Percentiles rank a stretch among this genome's conserved stretches.
These are phyloP conservation scores for Phytophthora pluvialis DNA, from an alignment of 352 stramenopile genomes.

Conservation along the genomic window DNA sequence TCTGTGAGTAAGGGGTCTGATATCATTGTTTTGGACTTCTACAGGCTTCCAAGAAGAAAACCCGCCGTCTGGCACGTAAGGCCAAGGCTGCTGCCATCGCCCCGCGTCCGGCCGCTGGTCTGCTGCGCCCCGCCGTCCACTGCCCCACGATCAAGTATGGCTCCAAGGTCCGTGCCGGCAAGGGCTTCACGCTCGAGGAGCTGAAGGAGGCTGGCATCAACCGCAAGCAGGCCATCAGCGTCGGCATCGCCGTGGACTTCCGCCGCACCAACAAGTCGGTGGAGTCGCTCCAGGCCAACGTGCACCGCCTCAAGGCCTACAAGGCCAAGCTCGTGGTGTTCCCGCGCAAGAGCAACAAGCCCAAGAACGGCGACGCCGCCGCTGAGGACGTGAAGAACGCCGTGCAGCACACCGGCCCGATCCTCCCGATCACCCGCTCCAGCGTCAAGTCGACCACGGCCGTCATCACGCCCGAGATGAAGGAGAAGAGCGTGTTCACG, in stretches of 20 bases:
- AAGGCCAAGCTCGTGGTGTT: conserved; percentile 99
- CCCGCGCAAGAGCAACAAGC: conserved; percentile 96
- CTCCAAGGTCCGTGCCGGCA: conserved; percentile 97
- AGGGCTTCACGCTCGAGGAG: conserved; percentile 99
- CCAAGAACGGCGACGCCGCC: conserved; percentile 94
- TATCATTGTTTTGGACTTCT: conserved; percentile 46
- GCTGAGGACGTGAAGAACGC: conserved; percentile 92
- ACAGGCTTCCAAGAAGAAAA: conserved; percentile 98
- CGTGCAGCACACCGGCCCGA: conserved; percentile 86
- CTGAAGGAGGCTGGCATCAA: conserved; percentile 98
- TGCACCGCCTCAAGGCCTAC: conserved; percentile 99
- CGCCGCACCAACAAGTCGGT: conserved; percentile 98
- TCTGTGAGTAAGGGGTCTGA: conserved; percentile 17
- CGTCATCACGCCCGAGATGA: conserved; percentile 89
- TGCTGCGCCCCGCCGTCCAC: conserved; percentile 97
- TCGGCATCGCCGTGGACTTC: conserved; percentile 99
- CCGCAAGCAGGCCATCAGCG: conserved; percentile 95
- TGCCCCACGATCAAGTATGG: conserved; percentile 99
- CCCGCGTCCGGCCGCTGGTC: conserved; percentile 95
- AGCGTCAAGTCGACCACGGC: conserved; percentile 78
- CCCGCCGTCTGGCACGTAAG: conserved; percentile 94
- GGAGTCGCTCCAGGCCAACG: conserved; percentile 96
- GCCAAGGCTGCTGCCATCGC: conserved; percentile 98
- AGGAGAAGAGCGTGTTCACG: conserved; percentile 83
- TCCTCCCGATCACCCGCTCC: conserved; percentile 84